These are phyloP conservation scores for Aspergillus japonicus DNA, from an alignment of 2,329 filamentous ascomycete genomes.

Conservation along the genomic window DNA sequence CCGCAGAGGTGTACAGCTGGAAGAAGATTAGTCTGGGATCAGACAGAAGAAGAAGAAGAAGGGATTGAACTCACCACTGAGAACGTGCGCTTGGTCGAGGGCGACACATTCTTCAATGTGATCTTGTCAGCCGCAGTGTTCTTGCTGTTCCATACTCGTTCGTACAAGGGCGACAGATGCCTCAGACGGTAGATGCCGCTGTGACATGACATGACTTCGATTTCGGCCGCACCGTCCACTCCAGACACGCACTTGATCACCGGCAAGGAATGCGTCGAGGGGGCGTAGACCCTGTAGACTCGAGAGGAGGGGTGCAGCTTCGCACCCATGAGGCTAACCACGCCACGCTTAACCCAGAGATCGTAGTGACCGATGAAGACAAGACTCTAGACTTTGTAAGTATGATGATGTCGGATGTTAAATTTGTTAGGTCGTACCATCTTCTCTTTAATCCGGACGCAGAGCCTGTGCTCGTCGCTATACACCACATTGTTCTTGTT, in stretches of 20 bases:
- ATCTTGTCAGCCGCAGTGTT: slow-evolving; percentile 34
- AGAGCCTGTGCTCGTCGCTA: slow-evolving; percentile 37
- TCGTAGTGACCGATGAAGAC: slow-evolving; percentile 55
- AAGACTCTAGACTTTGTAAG: slow-evolving; percentile 38
- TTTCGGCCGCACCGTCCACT: slow-evolving; percentile 44
- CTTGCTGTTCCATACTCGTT: slow-evolving; percentile 52
- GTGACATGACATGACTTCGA: slow-evolving; percentile 50
- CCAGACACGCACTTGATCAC: slow-evolving; percentile 49
- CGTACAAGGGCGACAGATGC: slow-evolving; percentile 52
- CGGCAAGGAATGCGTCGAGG: slow-evolving; percentile 57
- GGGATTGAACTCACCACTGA: slow-evolving; percentile 36
- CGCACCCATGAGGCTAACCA: slow-evolving; percentile 59
- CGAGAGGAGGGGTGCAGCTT: slow-evolving; percentile 49
- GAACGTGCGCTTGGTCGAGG: slow-evolving; percentile 36
- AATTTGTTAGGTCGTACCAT: slow-evolving; percentile 28
- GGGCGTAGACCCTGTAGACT: slow-evolving; percentile 53
- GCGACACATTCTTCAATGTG: slow-evolving; percentile 28
- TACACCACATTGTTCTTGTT: slow-evolving; percentile 40
- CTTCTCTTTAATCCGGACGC: slow-evolving; percentile 42
- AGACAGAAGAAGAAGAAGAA: neutral
- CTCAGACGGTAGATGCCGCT: slow-evolving; percentile 47
- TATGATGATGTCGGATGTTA: neutral
- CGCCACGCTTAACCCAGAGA: slow-evolving; percentile 56
- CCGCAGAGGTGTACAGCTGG: slow-evolving; percentile 43
- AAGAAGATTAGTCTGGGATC: slow-evolving; percentile 8